Base-by-base conservation (phyloP, 257 asterid genomes). In the Solanum megistacrolobum region DNA sequence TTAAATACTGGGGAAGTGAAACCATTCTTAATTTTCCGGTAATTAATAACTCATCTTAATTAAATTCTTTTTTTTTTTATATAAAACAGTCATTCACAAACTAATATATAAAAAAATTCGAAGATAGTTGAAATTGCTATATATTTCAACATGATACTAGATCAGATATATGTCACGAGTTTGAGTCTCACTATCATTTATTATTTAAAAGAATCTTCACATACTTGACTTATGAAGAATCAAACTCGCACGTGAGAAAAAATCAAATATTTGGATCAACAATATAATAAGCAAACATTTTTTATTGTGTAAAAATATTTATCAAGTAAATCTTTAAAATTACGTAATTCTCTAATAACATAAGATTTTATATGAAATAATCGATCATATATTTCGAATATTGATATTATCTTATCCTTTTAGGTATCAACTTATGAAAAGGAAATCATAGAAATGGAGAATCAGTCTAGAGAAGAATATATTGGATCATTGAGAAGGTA, bases 21-120 rank as follows among this genome's bases (percentile, higher is more conserved):
- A 94, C 98, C 58, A 95, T 94, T 86, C 95, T 95, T 35, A 95
- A 95, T 81, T 95, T 94, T 66, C 98, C 98, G 86, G 98, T 95
- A 89, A 83, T 83, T 29, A 69, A 29, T 29, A 83, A 10, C 2
- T 27, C 79, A 7, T 58, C 14, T 52, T 83, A 13, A 74, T 31
- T 66, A 29, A 35, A 1, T 0, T 78, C 32, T 23, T n/a, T 60
- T 55, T 7, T 23, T 9, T 60, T 9, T 2, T 0, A 2, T 12
- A 6, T 0, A 48, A 48, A 69, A 69, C 21, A 69, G 4, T 38
- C 3, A 9, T 58, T 83, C 36, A 25, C 36, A 72, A 46, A 21
- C 7, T 35, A 6, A 35, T 35, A 35, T 35, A 11, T 60, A 65
- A 39, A 35, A 85, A 66, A 36, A 36, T 25, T 14, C 6, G 6